Evolutionary conservation across 2,329 filamentous ascomycete species (phyloP).

Genomic region (Didymella glomerata): DNA sequence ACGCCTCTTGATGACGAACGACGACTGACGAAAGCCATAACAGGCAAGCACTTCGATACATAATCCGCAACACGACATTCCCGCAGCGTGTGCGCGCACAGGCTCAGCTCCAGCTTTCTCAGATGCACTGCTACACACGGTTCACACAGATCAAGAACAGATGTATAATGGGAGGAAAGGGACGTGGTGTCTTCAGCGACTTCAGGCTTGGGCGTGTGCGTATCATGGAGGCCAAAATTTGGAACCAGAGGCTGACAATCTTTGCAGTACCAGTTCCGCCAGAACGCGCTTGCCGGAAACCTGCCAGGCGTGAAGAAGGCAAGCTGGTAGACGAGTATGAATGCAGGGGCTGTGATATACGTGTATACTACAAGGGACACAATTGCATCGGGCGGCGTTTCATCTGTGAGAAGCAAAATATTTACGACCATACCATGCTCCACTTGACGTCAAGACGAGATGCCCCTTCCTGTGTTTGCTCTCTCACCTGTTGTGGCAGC

Average conservation of each 20-base stretch:
- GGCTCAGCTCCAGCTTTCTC: constrained; percentile 88
- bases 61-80: constrained; percentile 91
- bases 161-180: constrained; percentile 91
- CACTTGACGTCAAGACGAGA: constrained; percentile 16
- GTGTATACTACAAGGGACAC: constrained; percentile 36
- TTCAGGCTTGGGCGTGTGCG: constrained; percentile 92
- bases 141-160: constrained; percentile 93
- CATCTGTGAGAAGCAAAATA: constrained; percentile 6
- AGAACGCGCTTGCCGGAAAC: constrained; percentile 84
- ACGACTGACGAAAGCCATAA: constrained; percentile 13
- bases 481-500: constrained; percentile 26
- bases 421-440: background rate
- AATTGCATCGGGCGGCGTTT: constrained; percentile 46
- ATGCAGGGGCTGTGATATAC: constrained; percentile 26
- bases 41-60: constrained; percentile 83
- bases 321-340: constrained; percentile 74
- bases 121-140: constrained; percentile 96
- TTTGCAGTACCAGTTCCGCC: constrained; percentile 86
- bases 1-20: constrained; percentile 5
- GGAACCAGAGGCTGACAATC: constrained; percentile 22
- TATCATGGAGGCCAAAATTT: background rate
- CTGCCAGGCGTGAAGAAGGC: constrained; percentile 95
- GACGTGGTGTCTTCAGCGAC: constrained; percentile 87
- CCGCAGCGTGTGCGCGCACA: constrained; percentile 83
- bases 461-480: constrained; percentile 26